Evolutionary conservation across 345 rosid genomes (phyloP), one percentile per base, ranked within the genome.

Genomic region (Brassica rapa): DNA sequence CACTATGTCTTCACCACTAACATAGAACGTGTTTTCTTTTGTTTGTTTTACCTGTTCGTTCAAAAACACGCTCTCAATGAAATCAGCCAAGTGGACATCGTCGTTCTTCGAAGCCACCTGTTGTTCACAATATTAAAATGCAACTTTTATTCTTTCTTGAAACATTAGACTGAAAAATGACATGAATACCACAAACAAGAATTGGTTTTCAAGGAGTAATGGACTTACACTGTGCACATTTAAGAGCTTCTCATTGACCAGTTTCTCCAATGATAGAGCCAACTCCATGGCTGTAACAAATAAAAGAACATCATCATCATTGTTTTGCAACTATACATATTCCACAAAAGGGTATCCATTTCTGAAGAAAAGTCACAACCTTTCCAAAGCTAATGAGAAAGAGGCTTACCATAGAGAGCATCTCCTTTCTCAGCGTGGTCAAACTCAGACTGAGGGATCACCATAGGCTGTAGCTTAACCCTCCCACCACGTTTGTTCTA

Each of bases 351-450:
- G 59, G 24, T 49, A 51, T 51, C 21, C 56, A 5, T 46, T 46
- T 51, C 56, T 15, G 3, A 53, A 6, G 10, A 53, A 53, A 53
- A 53, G 23, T 25, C 25, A 76, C 12, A 60, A 16, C 43, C 43
- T 76, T 33, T 68, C 24, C 37, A 12, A 49, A 24, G 33, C 65
- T 70, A 29, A 19, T 1, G 10, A 19, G 46, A 60, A 9, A 5
- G 46, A 65, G 75, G 89, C 75, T 46, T 75, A 95, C 99, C 97
- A 82, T 90, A 84, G 21, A 91, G 77, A 6, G 99, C 97, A 83
- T 95, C 98, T 59, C 99, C 99, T 81, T 95, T 95, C 84, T 95
- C 97, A 8, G 62, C 87, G 68, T 95, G 97, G 69, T 93, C 94
- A 80, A 84, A 95, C 80, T 91, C 99, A 0, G 92, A 77, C 24